Evolutionary conservation across 1,139 yeast species (phyloP), one percentile per base, ranked within the genome.

Genomic region (Suhomyces bokatorum): DNA sequence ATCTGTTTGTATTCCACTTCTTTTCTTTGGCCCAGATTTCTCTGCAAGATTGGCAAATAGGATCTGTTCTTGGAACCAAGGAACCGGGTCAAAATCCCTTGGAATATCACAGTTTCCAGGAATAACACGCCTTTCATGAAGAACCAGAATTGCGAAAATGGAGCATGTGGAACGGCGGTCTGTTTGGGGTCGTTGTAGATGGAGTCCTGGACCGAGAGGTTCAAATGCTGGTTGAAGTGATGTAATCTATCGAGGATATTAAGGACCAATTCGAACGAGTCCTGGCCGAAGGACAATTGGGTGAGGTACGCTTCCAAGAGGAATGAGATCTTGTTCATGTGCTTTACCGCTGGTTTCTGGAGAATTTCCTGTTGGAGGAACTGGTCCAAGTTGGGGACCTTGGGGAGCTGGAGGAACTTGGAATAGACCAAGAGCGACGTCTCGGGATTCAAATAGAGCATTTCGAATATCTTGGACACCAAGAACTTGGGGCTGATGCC

Each of bases 61-160:
- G 49, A 31, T 17, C 42, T 32, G 14, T 32, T 48, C 32, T 52
- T 42, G 48, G 53, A 37, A 39, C 58, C 41, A 14, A 60, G 40
- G 46, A 78, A 69, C 43, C 80, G 60, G 2, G 79, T 63, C 15
- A 77, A 63, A 11, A 78, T 64, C 0, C 87, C 87, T 57, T 81
- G 83, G 34, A 78, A 70, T n/a, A 81, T 73, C 6, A 81, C 60
- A 3, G 79, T 66, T 39, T 80, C 64, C 1, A 81, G 72, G 54
- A 83, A 83, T 8, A 81, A 56, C 2, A 78, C 52, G 11, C 63
- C 58, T 50, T 81, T 80, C 58, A 74, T 58, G 35, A 67, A 55
- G 28, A 52, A 46, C 78, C 77, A 73, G 46, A 62, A 69, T 37
- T 61, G 63, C 20, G 60, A 60, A 32, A 57, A 55, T 5, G 51